Percentiles rank a stretch among this genome's conserved stretches.
Evolutionary conservation across 2,329 filamentous ascomycete species (phyloP).

Genomic region (Lecanicillium sp.): DNA sequence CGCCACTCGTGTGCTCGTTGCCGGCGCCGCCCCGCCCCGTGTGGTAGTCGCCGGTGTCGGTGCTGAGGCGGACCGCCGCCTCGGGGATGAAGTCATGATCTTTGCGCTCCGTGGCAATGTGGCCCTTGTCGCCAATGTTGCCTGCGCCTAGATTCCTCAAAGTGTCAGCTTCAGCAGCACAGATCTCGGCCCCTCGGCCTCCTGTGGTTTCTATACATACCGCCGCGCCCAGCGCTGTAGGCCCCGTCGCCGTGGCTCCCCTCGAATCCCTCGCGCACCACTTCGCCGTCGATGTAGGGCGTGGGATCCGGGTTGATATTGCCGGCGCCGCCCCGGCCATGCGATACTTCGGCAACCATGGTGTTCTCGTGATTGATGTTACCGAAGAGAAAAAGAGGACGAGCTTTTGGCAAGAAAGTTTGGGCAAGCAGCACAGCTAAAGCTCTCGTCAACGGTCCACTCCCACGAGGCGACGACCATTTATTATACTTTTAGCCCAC

Average conservation of each 20-base stretch:
- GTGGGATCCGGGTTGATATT: constrained; percentile 55
- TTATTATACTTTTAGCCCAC: too few species aligned
- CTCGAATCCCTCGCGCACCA: constrained; percentile 48
- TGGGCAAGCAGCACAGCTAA: too few species aligned
- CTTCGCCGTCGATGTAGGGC: constrained; percentile 55
- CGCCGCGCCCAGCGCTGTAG: constrained; percentile 54
- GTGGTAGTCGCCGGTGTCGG: constrained; percentile 47
- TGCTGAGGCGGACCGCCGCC: constrained; percentile 42
- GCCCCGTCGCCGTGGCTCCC: constrained; percentile 54
- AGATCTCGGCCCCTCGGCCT: too few species aligned
- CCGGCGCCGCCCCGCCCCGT: constrained; percentile 55
- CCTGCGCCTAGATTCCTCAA: constrained; percentile 40
- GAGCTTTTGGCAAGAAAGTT: too few species aligned
- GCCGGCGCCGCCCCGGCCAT: constrained; percentile 56
- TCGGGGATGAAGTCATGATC: constrained; percentile 51
- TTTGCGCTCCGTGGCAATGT: constrained; percentile 32
- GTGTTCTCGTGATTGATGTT: background rate
- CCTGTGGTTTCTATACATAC: constrained; percentile 37
- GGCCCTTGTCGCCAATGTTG: constrained; percentile 50
- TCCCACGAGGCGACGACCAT: too few species aligned
- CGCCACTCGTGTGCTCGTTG: constrained; percentile 40
- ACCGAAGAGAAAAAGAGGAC: too few species aligned
- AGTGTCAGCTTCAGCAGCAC: background rate
- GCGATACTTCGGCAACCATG: constrained; percentile 46
- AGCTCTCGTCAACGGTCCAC: too few species aligned